These are phyloP conservation scores for Hymenoscyphus fructigenus DNA, from an alignment of 2,329 filamentous ascomycete genomes.

Conservation along the genomic window DNA sequence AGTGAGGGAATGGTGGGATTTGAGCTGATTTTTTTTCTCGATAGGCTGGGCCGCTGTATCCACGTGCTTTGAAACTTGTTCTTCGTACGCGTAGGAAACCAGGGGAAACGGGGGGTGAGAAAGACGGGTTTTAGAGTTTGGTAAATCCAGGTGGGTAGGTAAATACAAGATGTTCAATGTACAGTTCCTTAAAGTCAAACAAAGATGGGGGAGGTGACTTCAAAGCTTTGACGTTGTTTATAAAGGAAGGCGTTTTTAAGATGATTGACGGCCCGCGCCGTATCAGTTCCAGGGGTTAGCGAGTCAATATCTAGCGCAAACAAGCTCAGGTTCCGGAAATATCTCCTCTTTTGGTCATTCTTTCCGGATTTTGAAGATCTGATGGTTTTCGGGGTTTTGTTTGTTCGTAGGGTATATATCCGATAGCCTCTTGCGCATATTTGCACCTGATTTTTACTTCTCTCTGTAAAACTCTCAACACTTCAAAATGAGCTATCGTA, in stretches of 20 bases:
- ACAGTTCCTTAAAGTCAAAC: neutral
- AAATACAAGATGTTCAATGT: neutral
- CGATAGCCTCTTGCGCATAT: neutral
- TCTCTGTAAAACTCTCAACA: neutral
- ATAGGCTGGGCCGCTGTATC: slow-evolving; percentile 12
- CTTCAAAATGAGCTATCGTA: no score
- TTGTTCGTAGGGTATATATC: neutral
- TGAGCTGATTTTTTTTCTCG: neutral
- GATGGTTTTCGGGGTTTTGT: neutral
- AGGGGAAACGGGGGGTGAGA: neutral
- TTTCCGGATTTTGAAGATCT: neutral
- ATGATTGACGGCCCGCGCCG: neutral
- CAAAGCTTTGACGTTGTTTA: neutral
- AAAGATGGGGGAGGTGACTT: neutral
- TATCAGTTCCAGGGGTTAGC: neutral
- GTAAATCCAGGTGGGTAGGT: neutral
- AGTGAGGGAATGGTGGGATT: neutral
- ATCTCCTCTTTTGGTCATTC: neutral
- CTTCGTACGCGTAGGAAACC: neutral
- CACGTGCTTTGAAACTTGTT: slow-evolving; percentile 4
- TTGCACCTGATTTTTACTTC: neutral
- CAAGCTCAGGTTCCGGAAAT: neutral
- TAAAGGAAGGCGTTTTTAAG: neutral
- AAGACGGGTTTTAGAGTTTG: neutral
- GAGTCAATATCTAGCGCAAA: neutral